Evolutionary conservation across 257 asterid species (phyloP).

Genomic region (Solanum dulcamara): DNA sequence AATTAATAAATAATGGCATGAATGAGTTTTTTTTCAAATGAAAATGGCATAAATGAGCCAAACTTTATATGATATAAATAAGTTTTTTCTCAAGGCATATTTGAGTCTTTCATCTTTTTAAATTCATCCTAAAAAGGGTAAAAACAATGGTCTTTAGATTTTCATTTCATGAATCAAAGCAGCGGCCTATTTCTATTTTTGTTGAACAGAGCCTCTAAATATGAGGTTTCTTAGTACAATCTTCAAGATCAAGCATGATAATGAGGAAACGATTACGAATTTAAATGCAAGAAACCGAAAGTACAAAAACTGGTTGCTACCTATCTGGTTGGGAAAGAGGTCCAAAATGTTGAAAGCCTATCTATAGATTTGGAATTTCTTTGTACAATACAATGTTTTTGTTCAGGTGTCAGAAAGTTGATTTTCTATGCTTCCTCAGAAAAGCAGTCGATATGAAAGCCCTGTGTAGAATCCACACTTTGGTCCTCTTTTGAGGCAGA

Average conservation of each 20-base stretch:
- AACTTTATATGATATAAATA: too few species aligned
- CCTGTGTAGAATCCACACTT: constrained; percentile 22
- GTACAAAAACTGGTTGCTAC: neutral
- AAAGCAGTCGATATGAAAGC: constrained; percentile 70
- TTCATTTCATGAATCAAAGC: too few species aligned
- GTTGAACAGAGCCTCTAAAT: neutral
- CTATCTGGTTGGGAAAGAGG: neutral
- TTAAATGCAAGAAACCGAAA: neutral
- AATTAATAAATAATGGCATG: too few species aligned
- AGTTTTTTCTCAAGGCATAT: too few species aligned
- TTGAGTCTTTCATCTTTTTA: too few species aligned
- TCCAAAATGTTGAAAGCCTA: neutral
- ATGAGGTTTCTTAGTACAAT: neutral
- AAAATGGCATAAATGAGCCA: too few species aligned
- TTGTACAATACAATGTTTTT: neutral
- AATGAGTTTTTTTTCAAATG: too few species aligned
- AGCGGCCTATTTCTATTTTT: too few species aligned
- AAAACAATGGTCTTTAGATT: too few species aligned
- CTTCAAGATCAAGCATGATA: neutral
- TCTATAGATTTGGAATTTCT: neutral
- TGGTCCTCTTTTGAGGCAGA: constrained; percentile 14
- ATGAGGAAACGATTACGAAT: too few species aligned
- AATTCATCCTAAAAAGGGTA: too few species aligned
- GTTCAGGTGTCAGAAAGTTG: neutral
- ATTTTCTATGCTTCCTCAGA: constrained; percentile 31